Conservation (phyloP, 768 basidiomycete genomes). For the Amylocystis lapponica region DNA sequence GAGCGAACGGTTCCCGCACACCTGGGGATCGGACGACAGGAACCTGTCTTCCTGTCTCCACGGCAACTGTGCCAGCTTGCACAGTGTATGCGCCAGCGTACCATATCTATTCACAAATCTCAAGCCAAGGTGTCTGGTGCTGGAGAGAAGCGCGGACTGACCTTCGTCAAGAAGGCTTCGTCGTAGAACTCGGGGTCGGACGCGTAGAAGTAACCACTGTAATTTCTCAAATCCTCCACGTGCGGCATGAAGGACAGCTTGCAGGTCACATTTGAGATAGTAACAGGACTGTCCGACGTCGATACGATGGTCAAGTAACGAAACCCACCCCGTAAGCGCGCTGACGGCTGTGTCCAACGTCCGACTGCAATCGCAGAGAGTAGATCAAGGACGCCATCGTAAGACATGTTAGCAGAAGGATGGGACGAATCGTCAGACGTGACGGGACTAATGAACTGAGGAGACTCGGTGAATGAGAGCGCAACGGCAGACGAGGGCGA, state of each 20-base stretch:
- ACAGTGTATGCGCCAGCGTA: constrained; percentile 58
- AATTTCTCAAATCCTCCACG: constrained; percentile 39
- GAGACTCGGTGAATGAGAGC: constrained; percentile 54
- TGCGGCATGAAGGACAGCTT: constrained; percentile 55
- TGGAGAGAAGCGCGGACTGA: too few species aligned
- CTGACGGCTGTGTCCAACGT: constrained; percentile 43
- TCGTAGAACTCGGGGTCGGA: constrained; percentile 40
- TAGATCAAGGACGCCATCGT: constrained; percentile 39
- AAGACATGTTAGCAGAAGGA: constrained; percentile 34
- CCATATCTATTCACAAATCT: constrained; percentile 44
- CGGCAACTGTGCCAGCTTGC: constrained; percentile 47
- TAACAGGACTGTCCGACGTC: constrained; percentile 26
- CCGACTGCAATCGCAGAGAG: constrained; percentile 31
- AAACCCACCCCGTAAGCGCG: constrained; percentile 44
- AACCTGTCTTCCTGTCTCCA: constrained; percentile 43
- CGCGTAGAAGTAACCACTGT: constrained; percentile 49
- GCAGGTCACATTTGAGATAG: constrained; percentile 44
- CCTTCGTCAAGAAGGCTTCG: constrained; percentile 44
- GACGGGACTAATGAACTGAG: constrained; percentile 45
- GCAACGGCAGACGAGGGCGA: constrained; percentile 33
- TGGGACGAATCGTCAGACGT: constrained; percentile 42
- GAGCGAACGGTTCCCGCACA: constrained; percentile 7
- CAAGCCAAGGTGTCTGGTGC: too few species aligned
- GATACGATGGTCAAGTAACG: constrained; percentile 46
- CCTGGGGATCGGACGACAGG: constrained; percentile 38